Percentiles rank a stretch among this genome's conserved stretches.
Evolutionary conservation across 352 stramenopile genomes (phyloP).

Genomic region (Pythium grandisporangium): DNA sequence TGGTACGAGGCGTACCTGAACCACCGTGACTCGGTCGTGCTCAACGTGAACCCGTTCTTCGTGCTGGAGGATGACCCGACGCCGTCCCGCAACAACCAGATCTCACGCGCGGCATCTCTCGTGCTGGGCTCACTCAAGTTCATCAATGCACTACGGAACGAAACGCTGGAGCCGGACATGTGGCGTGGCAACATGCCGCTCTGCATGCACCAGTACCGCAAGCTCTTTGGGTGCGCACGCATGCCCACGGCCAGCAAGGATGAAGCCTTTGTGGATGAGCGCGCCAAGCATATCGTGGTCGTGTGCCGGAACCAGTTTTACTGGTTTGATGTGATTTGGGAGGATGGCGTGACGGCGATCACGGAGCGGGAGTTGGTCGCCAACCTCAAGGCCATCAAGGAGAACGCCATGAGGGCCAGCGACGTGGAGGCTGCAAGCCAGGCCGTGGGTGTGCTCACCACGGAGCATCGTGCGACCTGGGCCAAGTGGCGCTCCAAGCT

Average conservation of each 20-base stretch:
- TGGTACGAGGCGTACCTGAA: constrained; percentile 95
- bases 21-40: constrained; percentile 86
- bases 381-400: constrained; percentile 88
- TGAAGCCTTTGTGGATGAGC: constrained; percentile 73
- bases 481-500: constrained; percentile 79
- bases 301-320: constrained; percentile 93
- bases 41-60: constrained; percentile 97
- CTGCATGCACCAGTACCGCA: constrained; percentile 95
- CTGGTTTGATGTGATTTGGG: constrained; percentile 91
- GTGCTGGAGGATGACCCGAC: constrained; percentile 89
- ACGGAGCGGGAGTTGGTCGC: constrained; percentile 87
- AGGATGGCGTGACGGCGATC: constrained; percentile 79
- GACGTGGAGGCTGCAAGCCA: constrained; percentile 47
- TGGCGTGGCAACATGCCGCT: constrained; percentile 82
- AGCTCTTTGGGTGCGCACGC: constrained; percentile 85
- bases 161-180: constrained; percentile 87
- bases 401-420: constrained; percentile 59
- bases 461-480: constrained; percentile 87
- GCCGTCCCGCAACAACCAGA: constrained; percentile 84
- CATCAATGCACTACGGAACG: constrained; percentile 82
- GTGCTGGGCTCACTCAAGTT: constrained; percentile 91
- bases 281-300: constrained; percentile 90
- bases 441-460: constrained; percentile 90
- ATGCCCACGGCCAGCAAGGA: constrained; percentile 66
- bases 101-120: constrained; percentile 84